These are phyloP conservation scores for Ceratobasidium sp. DNA, from an alignment of 1,284 basidiomycete genomes.

Conservation along the genomic window DNA sequence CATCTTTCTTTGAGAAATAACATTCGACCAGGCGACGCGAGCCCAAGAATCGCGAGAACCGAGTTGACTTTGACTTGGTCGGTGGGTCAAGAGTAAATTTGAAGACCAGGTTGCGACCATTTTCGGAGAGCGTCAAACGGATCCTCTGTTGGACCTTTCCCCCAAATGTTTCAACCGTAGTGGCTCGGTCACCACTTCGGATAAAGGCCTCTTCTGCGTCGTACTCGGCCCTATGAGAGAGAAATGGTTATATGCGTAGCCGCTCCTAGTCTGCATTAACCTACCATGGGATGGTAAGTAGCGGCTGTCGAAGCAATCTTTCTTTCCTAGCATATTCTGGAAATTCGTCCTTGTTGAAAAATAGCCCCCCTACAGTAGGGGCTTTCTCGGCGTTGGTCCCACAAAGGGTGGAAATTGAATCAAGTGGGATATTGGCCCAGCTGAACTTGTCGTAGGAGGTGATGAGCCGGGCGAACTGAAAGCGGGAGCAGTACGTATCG, in stretches of 20 bases:
- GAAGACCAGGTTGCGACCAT: neutral
- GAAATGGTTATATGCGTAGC: neutral
- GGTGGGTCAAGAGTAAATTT: conserved; percentile 29
- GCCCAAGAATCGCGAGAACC: conserved; percentile 35
- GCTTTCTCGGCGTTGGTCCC: neutral
- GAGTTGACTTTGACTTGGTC: conserved; percentile 25
- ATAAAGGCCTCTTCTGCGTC: conserved; percentile 31
- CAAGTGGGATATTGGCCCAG: neutral
- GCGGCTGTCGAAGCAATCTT: neutral
- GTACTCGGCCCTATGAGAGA: conserved; percentile 22
- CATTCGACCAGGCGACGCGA: conserved; percentile 37
- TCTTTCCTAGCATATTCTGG: neutral
- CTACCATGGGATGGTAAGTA: neutral
- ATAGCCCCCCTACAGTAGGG: neutral
- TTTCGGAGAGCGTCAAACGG: neutral
- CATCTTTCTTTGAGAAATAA: conserved; percentile 8
- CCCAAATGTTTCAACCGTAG: conserved; percentile 18
- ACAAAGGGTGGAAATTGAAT: neutral
- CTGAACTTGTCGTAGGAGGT: neutral
- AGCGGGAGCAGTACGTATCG: neutral
- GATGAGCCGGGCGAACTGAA: conserved; percentile 4
- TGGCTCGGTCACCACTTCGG: neutral
- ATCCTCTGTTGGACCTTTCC: conserved; percentile 34
- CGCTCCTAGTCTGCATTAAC: neutral
- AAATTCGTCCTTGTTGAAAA: neutral